These are phyloP conservation scores for Chalara sp. DNA, from an alignment of 2,329 filamentous ascomycete genomes.

Conservation along the genomic window DNA sequence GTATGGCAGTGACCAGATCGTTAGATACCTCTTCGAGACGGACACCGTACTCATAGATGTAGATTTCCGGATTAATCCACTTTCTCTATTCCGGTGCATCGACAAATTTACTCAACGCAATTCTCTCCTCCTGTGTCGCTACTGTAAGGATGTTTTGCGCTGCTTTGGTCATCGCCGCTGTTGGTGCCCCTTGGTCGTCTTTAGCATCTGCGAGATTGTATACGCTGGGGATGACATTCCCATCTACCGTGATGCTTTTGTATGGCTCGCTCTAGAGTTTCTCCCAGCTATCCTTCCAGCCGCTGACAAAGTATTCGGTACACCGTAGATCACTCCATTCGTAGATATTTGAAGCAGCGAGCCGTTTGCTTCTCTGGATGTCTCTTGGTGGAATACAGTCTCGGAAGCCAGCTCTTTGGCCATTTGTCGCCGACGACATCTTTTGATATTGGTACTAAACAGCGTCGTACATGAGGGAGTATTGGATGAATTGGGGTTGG, in stretches of 20 bases:
- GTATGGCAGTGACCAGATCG: slow-evolving; percentile 4
- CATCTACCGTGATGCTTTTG: slow-evolving; percentile 11
- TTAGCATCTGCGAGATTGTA: slow-evolving; percentile 3
- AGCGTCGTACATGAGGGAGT: too few relatives aligned
- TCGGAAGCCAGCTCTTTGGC: too few relatives aligned
- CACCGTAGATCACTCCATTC: background rate
- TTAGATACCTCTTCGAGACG: slow-evolving; percentile 8
- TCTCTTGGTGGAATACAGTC: background rate
- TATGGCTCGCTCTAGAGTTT: slow-evolving; percentile 48
- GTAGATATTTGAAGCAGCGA: background rate
- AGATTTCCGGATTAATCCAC: slow-evolving; percentile 14
- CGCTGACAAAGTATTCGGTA: background rate
- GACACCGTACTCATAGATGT: slow-evolving; percentile 3
- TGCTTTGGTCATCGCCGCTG: slow-evolving; percentile 42
- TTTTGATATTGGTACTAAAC: too few relatives aligned
- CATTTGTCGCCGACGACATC: too few relatives aligned
- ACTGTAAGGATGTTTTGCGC: slow-evolving; percentile 4
- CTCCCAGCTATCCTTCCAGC: slow-evolving; percentile 56
- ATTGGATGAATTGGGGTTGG: too few relatives aligned
- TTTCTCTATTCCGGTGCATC: slow-evolving; percentile 29
- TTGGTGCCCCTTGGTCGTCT: slow-evolving; percentile 9
- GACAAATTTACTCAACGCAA: slow-evolving; percentile 50
- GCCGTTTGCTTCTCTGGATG: background rate
- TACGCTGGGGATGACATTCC: slow-evolving; percentile 1
- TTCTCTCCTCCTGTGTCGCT: slow-evolving; percentile 2